Evolutionary conservation across 2,329 filamentous ascomycete species (phyloP).

Genomic region (Emericellopsis atlantica): DNA sequence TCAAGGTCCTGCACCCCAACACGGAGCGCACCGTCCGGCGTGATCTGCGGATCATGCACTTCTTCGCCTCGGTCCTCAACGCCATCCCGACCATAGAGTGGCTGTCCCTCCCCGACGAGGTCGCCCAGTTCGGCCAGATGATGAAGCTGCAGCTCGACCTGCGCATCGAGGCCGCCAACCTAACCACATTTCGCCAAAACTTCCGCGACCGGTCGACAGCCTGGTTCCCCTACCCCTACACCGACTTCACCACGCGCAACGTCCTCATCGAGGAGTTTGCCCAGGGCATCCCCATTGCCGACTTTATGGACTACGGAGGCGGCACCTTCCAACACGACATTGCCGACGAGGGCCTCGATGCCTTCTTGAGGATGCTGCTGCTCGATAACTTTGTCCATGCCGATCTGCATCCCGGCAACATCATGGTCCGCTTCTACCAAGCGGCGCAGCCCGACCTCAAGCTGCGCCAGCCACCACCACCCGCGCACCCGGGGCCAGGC

Average conservation of each 20-base stretch:
- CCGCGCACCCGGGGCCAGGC: neutral
- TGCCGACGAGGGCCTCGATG: conserved; percentile 86
- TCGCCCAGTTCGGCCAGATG: conserved; percentile 91
- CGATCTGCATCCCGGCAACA: conserved; percentile 92
- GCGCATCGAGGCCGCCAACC: conserved; percentile 84
- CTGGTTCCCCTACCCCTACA: conserved; percentile 94
- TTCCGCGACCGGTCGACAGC: conserved; percentile 83
- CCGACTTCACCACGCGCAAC: conserved; percentile 81
- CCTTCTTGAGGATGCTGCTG: conserved; percentile 90
- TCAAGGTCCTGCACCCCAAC: conserved; percentile 89
- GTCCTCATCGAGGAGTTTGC: conserved; percentile 94
- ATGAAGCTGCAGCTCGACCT: conserved; percentile 96
- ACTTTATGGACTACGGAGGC: conserved; percentile 83
- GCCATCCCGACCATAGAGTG: conserved; percentile 89
- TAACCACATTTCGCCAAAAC: conserved; percentile 77
- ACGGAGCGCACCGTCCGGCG: conserved; percentile 85
- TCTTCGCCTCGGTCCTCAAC: conserved; percentile 79
- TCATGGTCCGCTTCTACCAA: conserved; percentile 98
- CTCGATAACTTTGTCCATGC: conserved; percentile 98
- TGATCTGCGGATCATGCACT: conserved; percentile 85
- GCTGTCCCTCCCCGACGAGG: conserved; percentile 92
- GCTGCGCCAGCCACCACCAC: conserved; percentile 3
- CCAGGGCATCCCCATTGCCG: conserved; percentile 80
- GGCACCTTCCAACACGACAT: conserved; percentile 91
- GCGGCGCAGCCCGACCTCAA: conserved; percentile 57